phyloP scores from a whole-genome alignment of 1,139 yeast genomes.

The Geotrichum phurueaensis region DNA sequence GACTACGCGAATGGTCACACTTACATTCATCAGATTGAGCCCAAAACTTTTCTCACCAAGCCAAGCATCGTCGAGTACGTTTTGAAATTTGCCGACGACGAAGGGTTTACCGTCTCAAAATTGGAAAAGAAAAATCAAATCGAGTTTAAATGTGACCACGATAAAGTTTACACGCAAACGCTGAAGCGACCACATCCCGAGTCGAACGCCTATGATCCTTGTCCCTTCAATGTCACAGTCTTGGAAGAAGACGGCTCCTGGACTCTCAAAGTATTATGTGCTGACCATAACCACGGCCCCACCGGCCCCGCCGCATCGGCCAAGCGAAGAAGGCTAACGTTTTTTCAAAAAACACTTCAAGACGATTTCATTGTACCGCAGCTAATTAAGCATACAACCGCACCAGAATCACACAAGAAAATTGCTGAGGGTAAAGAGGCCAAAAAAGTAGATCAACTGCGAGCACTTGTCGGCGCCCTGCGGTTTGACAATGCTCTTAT shows the following conservation, averaged over 20 bases:
- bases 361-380: constrained; percentile 9
- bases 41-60: constrained; percentile 5
- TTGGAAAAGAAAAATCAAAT: background rate
- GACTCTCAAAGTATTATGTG: constrained; percentile 2
- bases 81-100: constrained; percentile 5
- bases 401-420: background rate
- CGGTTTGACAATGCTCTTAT: constrained; percentile 17
- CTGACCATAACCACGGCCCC: constrained; percentile 18
- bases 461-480: constrained; percentile 17
- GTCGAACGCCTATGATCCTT: background rate
- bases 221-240: constrained; percentile 12
- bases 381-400: background rate
- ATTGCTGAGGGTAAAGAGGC: background rate
- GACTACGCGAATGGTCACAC: constrained; percentile 16
- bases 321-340: constrained; percentile 13
- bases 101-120: constrained; percentile 12
- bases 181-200: background rate
- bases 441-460: constrained; percentile 8
- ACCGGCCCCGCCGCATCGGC: constrained; percentile 17
- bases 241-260: background rate
- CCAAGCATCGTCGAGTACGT: constrained; percentile 5
- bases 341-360: constrained; percentile 15
- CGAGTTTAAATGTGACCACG: constrained; percentile 5
- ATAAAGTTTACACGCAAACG: constrained; percentile 5
- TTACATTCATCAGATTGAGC: constrained; percentile 8